Base-by-base conservation (phyloP, 2,329 filamentous ascomycete genomes). In the Xylariaceae sp. region DNA sequence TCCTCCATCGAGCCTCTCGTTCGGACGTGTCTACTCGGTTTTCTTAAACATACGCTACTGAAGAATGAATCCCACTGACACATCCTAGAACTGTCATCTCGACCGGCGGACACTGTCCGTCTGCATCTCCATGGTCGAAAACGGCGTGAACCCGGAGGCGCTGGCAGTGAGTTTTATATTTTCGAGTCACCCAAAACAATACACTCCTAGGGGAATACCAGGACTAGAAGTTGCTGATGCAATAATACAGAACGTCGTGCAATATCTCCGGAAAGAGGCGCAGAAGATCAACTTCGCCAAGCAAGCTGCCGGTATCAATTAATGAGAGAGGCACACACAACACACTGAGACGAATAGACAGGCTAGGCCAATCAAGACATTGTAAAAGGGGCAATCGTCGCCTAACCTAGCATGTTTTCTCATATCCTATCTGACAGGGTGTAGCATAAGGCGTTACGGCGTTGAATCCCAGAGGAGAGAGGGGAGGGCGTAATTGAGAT, bases 101-200 rank as follows among this genome's bases (percentile, higher is more conserved):
- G 92, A 97, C 74, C 87, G 93, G 37, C 88, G 92, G 56, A 92
- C 92, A 17, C 80, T 99, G 15, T 96, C 92, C 2, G 90, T 97
- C 64, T 99, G 94, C 75, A 93, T 97, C 61, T 96, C 92, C 56
- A 83, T 99, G 74, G 95, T 99, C 68, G 94, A 99, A 76, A 96
- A 96, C 71, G 94, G 94, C 11, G 91, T 97, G 35, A 96, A 96
- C 71, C 94, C 94, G 0, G 93, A 97, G 73, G 94, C 93, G 1
- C 79, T 99, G 37, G 92, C 93, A 23, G 94, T 97, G 82, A 71
- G 90, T 70, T 30, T 30, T 30, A 5, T 30, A 30, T 30, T 30
- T 5, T 30, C 23, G 23, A 30, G 23, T 47, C 13, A n/a, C 15
- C 44, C 15, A 7, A 47, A 7, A 47, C 15, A 49, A 15, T 15